A percentile compares a stretch with the other conserved stretches of the same genome.
phyloP scores from a whole-genome alignment of 108 stramenopile species.

The Discostella pseudostelligera region DNA sequence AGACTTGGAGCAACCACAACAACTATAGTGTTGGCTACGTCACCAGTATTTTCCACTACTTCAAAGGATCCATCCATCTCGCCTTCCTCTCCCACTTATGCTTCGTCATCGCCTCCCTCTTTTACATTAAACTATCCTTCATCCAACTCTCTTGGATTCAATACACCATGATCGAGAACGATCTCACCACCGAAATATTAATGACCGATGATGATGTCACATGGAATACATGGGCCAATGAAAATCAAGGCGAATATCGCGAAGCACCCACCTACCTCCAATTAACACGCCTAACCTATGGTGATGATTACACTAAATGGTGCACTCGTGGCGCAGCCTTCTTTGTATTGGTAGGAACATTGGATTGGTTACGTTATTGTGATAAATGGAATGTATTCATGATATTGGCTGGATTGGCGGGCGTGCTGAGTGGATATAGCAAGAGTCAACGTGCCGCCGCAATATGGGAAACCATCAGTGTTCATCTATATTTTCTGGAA shows the following conservation, averaged over 20 bases:
- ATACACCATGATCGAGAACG: not conserved
- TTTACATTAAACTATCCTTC: not conserved
- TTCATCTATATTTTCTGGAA: conserved; percentile 13
- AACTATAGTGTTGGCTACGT: not conserved
- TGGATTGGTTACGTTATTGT: conserved; percentile 12
- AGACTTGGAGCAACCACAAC: no score
- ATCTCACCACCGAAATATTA: not conserved
- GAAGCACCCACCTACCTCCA: not conserved
- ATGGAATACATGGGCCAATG: not conserved
- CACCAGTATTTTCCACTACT: not conserved
- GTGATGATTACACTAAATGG: not conserved
- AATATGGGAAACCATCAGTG: conserved; percentile 4
- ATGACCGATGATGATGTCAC: not conserved
- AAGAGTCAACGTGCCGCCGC: not conserved
- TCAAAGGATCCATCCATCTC: not conserved
- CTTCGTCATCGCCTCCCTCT: conserved; percentile 9
- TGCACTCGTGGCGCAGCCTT: not conserved
- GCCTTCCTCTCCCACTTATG: conserved; percentile 10
- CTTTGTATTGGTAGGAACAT: conserved; percentile 4
- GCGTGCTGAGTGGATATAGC: not conserved
- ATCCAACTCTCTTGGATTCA: not conserved
- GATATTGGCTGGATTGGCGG: conserved; percentile 11
- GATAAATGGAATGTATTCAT: conserved; percentile 7
- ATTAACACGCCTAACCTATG: not conserved
- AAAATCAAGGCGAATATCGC: not conserved